A percentile compares a stretch with the other conserved stretches of the same genome.
Evolutionary conservation across 176 grass and related monocot species (phyloP).

Genomic region (Ensete glaucum): DNA sequence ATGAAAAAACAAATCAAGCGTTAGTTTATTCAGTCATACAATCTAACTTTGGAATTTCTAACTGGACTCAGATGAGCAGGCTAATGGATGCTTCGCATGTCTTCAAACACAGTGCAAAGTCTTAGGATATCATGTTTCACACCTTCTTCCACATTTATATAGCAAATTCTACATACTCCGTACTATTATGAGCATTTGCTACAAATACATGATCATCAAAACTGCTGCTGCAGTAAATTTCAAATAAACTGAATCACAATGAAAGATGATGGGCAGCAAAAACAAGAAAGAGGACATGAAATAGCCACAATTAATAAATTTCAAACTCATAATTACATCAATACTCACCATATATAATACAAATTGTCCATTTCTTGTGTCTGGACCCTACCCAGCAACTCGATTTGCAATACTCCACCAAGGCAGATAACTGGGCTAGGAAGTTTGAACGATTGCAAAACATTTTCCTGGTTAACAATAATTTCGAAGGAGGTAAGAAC

Average conservation of each 20-base stretch:
- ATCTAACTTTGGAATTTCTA: no score
- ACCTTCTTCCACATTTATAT: background rate
- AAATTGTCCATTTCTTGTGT: conserved; percentile 42
- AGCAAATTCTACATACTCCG: background rate
- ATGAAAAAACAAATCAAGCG: conserved; percentile 16
- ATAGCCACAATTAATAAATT: background rate
- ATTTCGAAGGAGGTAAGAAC: background rate
- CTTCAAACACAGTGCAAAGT: no score
- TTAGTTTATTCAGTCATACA: background rate
- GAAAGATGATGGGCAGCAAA: background rate
- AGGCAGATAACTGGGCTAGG: conserved; percentile 58
- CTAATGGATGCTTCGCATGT: no score
- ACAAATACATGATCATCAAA: background rate
- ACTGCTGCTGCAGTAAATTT: background rate
- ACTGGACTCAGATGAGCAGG: no score
- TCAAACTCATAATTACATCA: background rate
- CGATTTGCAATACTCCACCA: conserved; percentile 71
- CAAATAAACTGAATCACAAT: background rate
- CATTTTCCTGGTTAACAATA: conserved; percentile 40
- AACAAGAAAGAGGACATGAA: background rate
- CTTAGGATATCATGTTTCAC: no score
- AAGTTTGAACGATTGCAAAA: conserved; percentile 61
- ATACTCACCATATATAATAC: conserved; percentile 85
- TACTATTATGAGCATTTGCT: background rate
- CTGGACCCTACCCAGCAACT: conserved; percentile 61